Conservation (phyloP, 305 asterid genomes). For the Fraxinus nigra region DNA sequence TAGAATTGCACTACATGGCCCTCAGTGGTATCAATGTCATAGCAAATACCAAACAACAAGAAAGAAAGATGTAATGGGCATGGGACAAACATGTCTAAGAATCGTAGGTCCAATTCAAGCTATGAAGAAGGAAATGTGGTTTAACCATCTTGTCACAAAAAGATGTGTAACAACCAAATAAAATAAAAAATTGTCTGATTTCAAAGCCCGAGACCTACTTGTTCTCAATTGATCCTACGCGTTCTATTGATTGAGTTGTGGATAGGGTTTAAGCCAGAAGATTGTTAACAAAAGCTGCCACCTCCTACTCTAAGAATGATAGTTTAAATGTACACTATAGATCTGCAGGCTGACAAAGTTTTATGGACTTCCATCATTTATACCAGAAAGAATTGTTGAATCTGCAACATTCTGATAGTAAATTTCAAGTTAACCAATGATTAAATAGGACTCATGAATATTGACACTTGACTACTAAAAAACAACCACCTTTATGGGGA, state of each 20-base stretch:
- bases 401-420: background rate
- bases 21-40: background rate
- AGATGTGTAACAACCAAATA: background rate
- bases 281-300: background rate
- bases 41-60: background rate
- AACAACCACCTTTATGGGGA: background rate
- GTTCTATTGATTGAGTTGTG: background rate
- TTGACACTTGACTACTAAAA: background rate
- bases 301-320: background rate
- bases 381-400: background rate
- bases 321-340: background rate
- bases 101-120: background rate
- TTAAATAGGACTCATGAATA: background rate
- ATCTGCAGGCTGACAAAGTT: background rate
- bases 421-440: background rate
- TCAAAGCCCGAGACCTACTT: background rate
- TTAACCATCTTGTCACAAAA: background rate
- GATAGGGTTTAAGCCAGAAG: background rate
- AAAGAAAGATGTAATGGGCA: background rate
- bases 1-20: slow-evolving; percentile 3
- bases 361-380: background rate
- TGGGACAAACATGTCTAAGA: background rate
- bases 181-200: background rate
- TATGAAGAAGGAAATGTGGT: background rate
- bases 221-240: background rate